A percentile compares a stretch with the other conserved stretches of the same genome.
Evolutionary conservation across 1,284 basidiomycete species (phyloP).

Genomic region (Pulveroboletus sp.): DNA sequence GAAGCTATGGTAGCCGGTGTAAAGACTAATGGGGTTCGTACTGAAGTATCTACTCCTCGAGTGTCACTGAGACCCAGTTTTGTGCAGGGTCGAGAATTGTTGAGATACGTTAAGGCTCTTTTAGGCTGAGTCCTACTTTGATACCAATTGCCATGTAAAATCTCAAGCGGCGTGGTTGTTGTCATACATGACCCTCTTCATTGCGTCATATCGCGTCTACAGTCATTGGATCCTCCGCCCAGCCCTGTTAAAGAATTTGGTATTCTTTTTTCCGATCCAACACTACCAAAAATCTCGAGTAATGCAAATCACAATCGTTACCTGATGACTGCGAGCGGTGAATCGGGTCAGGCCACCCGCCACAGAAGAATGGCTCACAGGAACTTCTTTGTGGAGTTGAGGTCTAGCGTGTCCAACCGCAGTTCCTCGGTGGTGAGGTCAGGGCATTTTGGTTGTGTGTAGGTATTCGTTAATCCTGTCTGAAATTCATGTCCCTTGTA

Average conservation of each 20-base stretch:
- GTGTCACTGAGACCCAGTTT: constrained; percentile 4
- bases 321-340: neutral
- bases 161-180: neutral
- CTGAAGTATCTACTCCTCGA: neutral
- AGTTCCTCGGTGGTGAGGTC: constrained; percentile 62
- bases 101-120: constrained; percentile 71
- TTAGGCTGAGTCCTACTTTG: constrained; percentile 45
- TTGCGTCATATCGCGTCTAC: neutral
- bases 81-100: constrained; percentile 63
- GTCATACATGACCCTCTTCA: neutral
- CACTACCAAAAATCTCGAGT: neutral
- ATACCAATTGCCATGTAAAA: neutral
- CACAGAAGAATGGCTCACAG: neutral
- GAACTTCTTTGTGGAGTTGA: constrained; percentile 50
- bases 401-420: constrained; percentile 52
- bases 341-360: neutral
- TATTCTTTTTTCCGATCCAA: neutral
- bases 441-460: constrained; percentile 50
- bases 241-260: neutral
- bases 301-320: neutral
- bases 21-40: constrained; percentile 67
- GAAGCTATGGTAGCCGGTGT: constrained; percentile 74
- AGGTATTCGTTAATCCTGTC: constrained; percentile 63
- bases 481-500: neutral
- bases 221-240: neutral